phyloP scores from a whole-genome alignment of 768 basidiomycete species.

The Trametes gibbosa region DNA sequence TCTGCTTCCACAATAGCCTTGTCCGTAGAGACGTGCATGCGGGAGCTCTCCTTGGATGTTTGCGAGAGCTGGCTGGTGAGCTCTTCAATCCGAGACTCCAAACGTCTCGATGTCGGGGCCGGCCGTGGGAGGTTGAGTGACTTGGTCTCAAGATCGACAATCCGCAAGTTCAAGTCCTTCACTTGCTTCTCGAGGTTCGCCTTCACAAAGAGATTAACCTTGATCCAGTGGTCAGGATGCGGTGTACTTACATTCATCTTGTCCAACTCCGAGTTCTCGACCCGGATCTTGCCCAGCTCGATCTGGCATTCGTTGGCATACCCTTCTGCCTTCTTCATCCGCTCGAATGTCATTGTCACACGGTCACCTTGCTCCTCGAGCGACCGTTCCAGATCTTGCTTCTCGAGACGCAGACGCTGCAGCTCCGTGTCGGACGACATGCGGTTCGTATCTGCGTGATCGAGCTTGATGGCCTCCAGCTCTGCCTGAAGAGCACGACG shows the following conservation, averaged over 20 bases:
- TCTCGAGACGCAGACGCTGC: constrained; percentile 73
- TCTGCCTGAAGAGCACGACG: constrained; percentile 78
- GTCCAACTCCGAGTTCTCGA: constrained; percentile 82
- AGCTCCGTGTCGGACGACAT: constrained; percentile 71
- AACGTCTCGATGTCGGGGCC: constrained; percentile 48
- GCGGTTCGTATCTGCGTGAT: constrained; percentile 66
- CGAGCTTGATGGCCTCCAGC: constrained; percentile 75
- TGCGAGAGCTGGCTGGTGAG: constrained; percentile 58
- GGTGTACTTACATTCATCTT: constrained; percentile 59
- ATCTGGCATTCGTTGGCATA: constrained; percentile 73
- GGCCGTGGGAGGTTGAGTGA: constrained; percentile 68
- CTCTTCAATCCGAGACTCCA: constrained; percentile 73
- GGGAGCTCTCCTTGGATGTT: constrained; percentile 43
- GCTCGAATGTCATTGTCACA: constrained; percentile 65
- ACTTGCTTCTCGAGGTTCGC: constrained; percentile 81
- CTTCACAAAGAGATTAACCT: constrained; percentile 36
- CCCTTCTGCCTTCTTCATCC: constrained; percentile 78
- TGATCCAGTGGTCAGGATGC: background rate
- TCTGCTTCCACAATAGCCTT: constrained; percentile 62
- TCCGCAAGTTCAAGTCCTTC: constrained; percentile 79
- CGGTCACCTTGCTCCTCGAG: constrained; percentile 78
- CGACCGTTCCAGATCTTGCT: constrained; percentile 76
- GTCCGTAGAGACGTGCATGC: constrained; percentile 41
- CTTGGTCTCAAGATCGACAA: constrained; percentile 80
- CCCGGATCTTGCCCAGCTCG: constrained; percentile 70